Percentiles rank a stretch among this genome's conserved stretches.
phyloP scores from a whole-genome alignment of 192 early-diverging fungal genomes.

The Coemansia sp. region DNA sequence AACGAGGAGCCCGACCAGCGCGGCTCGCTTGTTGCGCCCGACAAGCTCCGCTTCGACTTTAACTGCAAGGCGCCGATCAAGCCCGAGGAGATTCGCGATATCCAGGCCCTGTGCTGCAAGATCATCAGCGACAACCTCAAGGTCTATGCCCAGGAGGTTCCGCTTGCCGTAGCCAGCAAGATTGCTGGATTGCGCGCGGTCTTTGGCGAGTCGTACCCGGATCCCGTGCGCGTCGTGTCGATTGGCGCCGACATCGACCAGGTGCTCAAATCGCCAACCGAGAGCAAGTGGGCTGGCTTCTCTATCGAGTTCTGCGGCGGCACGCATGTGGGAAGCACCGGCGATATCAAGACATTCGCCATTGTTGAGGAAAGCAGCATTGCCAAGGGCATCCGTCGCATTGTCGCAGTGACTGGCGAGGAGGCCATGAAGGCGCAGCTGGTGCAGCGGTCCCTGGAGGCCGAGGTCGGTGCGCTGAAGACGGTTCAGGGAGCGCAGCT shows the following conservation, averaged over 20 bases:
- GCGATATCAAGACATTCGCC: slow-evolving; percentile 83
- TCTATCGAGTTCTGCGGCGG: slow-evolving; percentile 99
- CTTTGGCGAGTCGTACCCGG: slow-evolving; percentile 97
- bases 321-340: slow-evolving; percentile 89
- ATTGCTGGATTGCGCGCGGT: slow-evolving; percentile 95
- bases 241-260: slow-evolving; percentile 88
- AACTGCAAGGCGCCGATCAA: slow-evolving; percentile 73
- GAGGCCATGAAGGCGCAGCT: slow-evolving; percentile 77
- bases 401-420: slow-evolving; percentile 92
- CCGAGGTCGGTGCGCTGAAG: slow-evolving; percentile 63
- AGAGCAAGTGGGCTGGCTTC: slow-evolving; percentile 77
- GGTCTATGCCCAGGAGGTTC: slow-evolving; percentile 85
- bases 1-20: slow-evolving; percentile 81
- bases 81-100: slow-evolving; percentile 64
- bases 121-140: slow-evolving; percentile 72
- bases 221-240: slow-evolving; percentile 95
- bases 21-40: slow-evolving; percentile 94
- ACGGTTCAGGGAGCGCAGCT: slow-evolving; percentile 62
- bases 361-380: slow-evolving; percentile 90
- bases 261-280: slow-evolving; percentile 76
- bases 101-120: slow-evolving; percentile 78
- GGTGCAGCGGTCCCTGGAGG: slow-evolving; percentile 68
- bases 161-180: slow-evolving; percentile 74
- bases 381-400: slow-evolving; percentile 95
- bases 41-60: slow-evolving; percentile 97